phyloP scores from a whole-genome alignment of 257 asterid species.

The Solanum ossicruentum region DNA sequence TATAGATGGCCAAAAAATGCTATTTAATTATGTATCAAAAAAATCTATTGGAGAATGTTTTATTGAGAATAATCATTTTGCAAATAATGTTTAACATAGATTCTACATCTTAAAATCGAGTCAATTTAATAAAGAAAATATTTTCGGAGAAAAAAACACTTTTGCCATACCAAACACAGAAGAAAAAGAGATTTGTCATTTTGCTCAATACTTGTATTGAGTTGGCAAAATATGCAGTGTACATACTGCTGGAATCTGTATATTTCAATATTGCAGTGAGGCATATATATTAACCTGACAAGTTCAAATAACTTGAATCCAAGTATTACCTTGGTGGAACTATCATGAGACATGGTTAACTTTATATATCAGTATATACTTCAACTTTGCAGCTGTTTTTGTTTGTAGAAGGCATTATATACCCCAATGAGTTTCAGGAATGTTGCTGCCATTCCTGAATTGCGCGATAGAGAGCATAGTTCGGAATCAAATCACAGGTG shows the following conservation, averaged over 20 bases:
- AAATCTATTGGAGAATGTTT: no score
- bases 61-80: no score
- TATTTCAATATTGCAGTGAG: background rate
- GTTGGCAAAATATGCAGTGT: background rate
- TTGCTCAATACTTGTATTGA: background rate
- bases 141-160: background rate
- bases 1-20: no score
- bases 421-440: slow-evolving; percentile 3
- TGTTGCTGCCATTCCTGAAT: slow-evolving; percentile 88
- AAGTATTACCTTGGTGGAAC: background rate
- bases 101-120: no score
- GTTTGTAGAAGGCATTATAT: background rate
- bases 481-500: slow-evolving; percentile 68
- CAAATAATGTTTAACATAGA: no score
- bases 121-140: background rate
- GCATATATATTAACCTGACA: background rate
- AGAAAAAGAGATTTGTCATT: background rate
- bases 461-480: slow-evolving; percentile 77
- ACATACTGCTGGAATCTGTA: background rate
- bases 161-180: background rate
- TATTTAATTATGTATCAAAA: no score
- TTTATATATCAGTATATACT: background rate
- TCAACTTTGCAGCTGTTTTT: background rate
- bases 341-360: background rate
- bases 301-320: background rate